These are phyloP conservation scores for Magnaporthales sp. DNA, from an alignment of 2,329 filamentous ascomycete species.

Conservation along the genomic window DNA sequence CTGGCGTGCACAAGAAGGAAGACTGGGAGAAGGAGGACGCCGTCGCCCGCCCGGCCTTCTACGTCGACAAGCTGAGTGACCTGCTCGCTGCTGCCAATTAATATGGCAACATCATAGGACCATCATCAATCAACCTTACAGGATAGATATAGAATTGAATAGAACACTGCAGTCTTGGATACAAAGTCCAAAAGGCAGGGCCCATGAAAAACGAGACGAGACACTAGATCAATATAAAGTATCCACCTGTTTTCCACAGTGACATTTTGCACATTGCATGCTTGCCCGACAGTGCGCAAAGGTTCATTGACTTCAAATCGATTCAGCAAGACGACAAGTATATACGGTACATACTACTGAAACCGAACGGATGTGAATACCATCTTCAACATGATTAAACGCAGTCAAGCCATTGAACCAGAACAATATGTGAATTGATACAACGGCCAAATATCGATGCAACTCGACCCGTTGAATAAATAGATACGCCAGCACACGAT, in stretches of 20 bases:
- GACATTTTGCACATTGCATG: no score
- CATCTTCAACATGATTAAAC: neutral
- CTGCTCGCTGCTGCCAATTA: constrained; percentile 26
- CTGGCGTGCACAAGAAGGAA: constrained; percentile 78
- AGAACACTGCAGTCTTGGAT: neutral
- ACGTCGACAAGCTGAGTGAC: constrained; percentile 79
- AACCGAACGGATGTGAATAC: neutral
- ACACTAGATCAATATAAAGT: neutral
- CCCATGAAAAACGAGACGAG: no score
- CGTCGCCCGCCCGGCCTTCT: constrained; percentile 66
- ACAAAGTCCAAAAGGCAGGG: neutral
- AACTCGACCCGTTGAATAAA: neutral
- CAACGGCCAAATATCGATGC: neutral
- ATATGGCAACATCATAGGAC: no score
- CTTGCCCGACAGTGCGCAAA: no score
- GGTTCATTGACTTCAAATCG: neutral
- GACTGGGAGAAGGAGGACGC: constrained; percentile 67
- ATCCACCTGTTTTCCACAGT: neutral
- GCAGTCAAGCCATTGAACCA: neutral
- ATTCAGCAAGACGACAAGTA: neutral
- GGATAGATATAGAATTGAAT: neutral
- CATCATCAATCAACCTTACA: no score
- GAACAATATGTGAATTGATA: neutral
- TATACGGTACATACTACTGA: neutral
- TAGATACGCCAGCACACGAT: neutral